A percentile compares a stretch with the other conserved stretches of the same genome.
phyloP scores from a whole-genome alignment of 805 yeast genomes.

The Barnettozyma salicaria region DNA sequence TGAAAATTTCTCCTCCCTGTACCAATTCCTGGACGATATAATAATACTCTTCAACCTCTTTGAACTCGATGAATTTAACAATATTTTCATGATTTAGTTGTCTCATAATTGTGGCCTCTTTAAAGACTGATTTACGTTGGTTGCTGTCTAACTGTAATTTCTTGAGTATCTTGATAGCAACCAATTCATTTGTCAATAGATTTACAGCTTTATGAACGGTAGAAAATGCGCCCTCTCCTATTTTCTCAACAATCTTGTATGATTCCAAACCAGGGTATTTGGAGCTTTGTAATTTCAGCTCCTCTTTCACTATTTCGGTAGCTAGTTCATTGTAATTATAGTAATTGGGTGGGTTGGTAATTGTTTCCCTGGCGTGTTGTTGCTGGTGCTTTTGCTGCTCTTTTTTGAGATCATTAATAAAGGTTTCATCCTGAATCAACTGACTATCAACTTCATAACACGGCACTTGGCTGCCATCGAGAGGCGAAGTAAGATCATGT shows the following conservation, averaged over 20 bases:
- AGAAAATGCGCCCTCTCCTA: conserved; percentile 91
- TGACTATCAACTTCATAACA: not conserved
- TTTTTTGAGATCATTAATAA: conserved; percentile 1
- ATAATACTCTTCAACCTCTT: conserved; percentile 49
- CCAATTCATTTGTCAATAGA: conserved; percentile 32
- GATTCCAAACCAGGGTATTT: conserved; percentile 25
- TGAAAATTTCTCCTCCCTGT: conserved; percentile 70
- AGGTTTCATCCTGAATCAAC: not conserved
- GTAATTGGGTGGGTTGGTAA: conserved; percentile 2
- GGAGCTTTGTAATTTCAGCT: conserved; percentile 17
- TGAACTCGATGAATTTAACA: conserved; percentile 50
- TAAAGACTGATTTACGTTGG: conserved; percentile 39
- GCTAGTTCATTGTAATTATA: conserved; percentile 26
- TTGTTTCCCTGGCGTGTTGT: conserved; percentile 1
- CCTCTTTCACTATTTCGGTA: conserved; percentile 23
- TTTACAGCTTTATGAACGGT: conserved; percentile 71
- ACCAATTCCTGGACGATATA: conserved; percentile 68
- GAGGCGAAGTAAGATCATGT: conserved; percentile 12
- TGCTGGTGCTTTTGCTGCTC: conserved; percentile 1
- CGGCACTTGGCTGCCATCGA: conserved; percentile 1
- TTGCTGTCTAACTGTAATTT: conserved; percentile 35
- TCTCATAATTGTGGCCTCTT: conserved; percentile 35
- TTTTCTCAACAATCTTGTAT: conserved; percentile 32
- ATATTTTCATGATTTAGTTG: conserved; percentile 57
- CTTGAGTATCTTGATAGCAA: conserved; percentile 74